Evolutionary conservation across 1,139 yeast genomes (phyloP).

Genomic region (Sugiyamaella novakii): DNA sequence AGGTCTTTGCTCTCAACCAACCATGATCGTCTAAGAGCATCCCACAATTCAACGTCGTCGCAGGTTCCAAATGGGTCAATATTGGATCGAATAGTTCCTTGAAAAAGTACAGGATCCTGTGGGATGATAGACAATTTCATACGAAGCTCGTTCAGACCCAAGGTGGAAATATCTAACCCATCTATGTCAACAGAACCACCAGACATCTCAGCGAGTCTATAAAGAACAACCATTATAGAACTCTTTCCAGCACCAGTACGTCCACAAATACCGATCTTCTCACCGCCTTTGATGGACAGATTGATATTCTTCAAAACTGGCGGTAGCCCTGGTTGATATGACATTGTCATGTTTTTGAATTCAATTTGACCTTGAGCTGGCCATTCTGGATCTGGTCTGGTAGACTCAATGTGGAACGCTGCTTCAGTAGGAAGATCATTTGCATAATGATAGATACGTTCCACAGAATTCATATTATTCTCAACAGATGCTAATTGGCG

Average conservation of each 20-base stretch:
- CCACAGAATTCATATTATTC: conserved; percentile 85
- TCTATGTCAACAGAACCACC: conserved; percentile 59
- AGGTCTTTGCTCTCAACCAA: conserved; percentile 53
- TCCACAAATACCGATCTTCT: conserved; percentile 75
- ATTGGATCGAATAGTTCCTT: conserved; percentile 65
- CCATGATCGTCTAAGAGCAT: conserved; percentile 57
- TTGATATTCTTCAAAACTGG: conserved; percentile 61
- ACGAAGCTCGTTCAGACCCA: conserved; percentile 62
- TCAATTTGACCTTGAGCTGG: conserved; percentile 59
- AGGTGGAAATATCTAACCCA: conserved; percentile 56
- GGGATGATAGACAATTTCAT: conserved; percentile 70
- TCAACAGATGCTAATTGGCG: conserved; percentile 67
- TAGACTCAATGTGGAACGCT: conserved; percentile 53
- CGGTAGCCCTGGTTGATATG: conserved; percentile 78
- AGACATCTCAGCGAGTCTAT: conserved; percentile 59
- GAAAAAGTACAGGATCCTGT: conserved; percentile 76
- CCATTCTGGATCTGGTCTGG: conserved; percentile 68
- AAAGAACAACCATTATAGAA: conserved; percentile 66
- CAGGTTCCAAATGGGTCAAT: conserved; percentile 64
- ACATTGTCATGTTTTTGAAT: conserved; percentile 61
- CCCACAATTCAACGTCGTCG: conserved; percentile 58
- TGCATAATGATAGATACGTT: conserved; percentile 73
- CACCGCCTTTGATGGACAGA: conserved; percentile 52
- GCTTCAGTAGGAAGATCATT: conserved; percentile 68
- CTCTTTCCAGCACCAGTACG: conserved; percentile 83